Percentiles rank a stretch among this genome's conserved stretches.
Evolutionary conservation across 441 rosid species (phyloP).

Genomic region (Biscutella laevigata): DNA sequence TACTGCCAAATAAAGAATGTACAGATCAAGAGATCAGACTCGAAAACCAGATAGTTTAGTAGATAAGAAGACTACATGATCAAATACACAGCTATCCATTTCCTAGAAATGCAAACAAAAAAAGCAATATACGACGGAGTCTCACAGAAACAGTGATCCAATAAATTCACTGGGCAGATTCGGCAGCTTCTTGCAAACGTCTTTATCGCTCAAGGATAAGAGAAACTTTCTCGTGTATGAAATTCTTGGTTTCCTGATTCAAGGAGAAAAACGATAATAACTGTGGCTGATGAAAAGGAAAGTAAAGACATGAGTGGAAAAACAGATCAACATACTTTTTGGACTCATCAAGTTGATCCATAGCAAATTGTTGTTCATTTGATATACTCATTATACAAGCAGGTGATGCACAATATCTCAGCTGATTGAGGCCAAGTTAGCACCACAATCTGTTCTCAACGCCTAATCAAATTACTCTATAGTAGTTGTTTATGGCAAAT

Average conservation of each 20-base stretch:
- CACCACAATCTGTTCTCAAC: background rate
- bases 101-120: background rate
- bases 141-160: slow-evolving; percentile 54
- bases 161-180: slow-evolving; percentile 53
- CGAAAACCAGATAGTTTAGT: background rate
- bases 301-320: background rate
- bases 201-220: slow-evolving; percentile 59
- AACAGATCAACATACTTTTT: slow-evolving; percentile 34
- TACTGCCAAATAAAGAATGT: slow-evolving; percentile 36
- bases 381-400: slow-evolving; percentile 51
- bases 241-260: slow-evolving; percentile 49
- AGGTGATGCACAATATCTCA: slow-evolving; percentile 8
- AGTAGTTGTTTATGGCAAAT: background rate
- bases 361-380: slow-evolving; percentile 32
- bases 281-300: background rate
- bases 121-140: background rate
- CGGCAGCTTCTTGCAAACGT: slow-evolving; percentile 68
- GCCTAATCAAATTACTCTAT: background rate
- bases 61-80: background rate
- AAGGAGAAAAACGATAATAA: slow-evolving; percentile 14
- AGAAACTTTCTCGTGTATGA: slow-evolving; percentile 65
- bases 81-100: background rate
- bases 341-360: slow-evolving; percentile 33
- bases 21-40: slow-evolving; percentile 12
- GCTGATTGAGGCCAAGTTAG: slow-evolving; percentile 1